These are phyloP conservation scores for Nigrospora sphaerica DNA, from an alignment of 2,329 filamentous ascomycete genomes.

Conservation along the genomic window DNA sequence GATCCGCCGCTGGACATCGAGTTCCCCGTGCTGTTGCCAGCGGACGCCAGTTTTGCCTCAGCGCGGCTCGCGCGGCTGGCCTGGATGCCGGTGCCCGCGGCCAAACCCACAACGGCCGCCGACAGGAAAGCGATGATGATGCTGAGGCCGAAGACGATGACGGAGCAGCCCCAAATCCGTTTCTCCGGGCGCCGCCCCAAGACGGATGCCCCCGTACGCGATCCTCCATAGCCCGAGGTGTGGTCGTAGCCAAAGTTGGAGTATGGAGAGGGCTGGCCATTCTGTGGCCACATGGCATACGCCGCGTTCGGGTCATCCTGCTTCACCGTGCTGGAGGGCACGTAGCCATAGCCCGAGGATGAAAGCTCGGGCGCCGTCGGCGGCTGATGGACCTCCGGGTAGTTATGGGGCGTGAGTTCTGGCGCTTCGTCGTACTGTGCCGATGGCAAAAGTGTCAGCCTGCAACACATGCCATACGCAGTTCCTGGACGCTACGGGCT, in stretches of 20 bases:
- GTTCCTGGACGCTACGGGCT: no score
- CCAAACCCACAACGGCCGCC: slow-evolving; percentile 34
- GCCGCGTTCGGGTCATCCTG: slow-evolving; percentile 9
- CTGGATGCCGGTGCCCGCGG: slow-evolving; percentile 35
- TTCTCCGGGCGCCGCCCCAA: slow-evolving; percentile 7
- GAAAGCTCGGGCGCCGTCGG: slow-evolving; percentile 14
- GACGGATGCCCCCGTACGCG: slow-evolving; percentile 7
- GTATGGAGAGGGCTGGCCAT: slow-evolving; percentile 4
- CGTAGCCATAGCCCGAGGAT: not conserved
- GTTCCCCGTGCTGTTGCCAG: not conserved
- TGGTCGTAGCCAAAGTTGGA: slow-evolving; percentile 8
- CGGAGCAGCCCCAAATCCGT: slow-evolving; percentile 26
- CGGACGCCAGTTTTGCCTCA: slow-evolving; percentile 19
- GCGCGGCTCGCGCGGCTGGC: slow-evolving; percentile 30
- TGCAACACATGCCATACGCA: no score
- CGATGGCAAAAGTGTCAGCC: not conserved
- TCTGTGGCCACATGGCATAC: not conserved
- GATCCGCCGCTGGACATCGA: slow-evolving; percentile 9
- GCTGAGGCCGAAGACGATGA: slow-evolving; percentile 32
- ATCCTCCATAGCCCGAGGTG: slow-evolving; percentile 7
- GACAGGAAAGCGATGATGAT: slow-evolving; percentile 30
- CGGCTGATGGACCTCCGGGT: slow-evolving; percentile 23
- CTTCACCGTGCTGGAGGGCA: slow-evolving; percentile 3
- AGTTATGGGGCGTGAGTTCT: slow-evolving; percentile 14
- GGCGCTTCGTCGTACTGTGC: slow-evolving; percentile 22